Percentiles rank a stretch among this genome's conserved stretches.
phyloP scores from a whole-genome alignment of 2,329 filamentous ascomycete genomes.

The Arthroderma sp. region DNA sequence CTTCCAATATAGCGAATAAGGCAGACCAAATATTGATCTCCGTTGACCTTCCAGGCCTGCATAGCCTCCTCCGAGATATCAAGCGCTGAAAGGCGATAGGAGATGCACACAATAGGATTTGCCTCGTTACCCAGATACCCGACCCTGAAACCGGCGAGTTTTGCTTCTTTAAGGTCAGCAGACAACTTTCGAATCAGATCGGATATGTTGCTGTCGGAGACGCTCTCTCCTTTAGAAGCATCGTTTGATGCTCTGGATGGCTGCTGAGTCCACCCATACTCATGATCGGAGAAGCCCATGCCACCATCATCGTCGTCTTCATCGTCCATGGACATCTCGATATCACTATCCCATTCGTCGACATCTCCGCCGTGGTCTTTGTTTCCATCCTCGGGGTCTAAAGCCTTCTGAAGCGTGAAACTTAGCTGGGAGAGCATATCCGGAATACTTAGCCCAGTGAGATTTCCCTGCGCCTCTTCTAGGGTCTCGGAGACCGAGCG shows the following conservation, averaged over 20 bases:
- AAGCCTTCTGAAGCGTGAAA: slow-evolving; percentile 20
- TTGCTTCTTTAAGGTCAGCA: slow-evolving; percentile 48
- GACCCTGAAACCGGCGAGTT: slow-evolving; percentile 55
- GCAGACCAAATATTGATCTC: slow-evolving; percentile 57
- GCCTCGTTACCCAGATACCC: slow-evolving; percentile 45
- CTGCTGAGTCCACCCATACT: slow-evolving; percentile 20
- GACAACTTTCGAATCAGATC: slow-evolving; percentile 31
- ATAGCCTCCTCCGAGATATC: slow-evolving; percentile 61
- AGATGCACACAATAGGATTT: slow-evolving; percentile 47
- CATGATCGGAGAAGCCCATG: slow-evolving; percentile 18
- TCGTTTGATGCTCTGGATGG: slow-evolving; percentile 3
- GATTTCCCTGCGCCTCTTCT: slow-evolving; percentile 31
- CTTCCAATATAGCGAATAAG: slow-evolving; percentile 51
- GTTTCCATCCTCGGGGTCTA: slow-evolving; percentile 14
- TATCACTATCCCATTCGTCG: slow-evolving; percentile 19
- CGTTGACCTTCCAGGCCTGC: slow-evolving; percentile 60
- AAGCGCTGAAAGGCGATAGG: slow-evolving; percentile 55
- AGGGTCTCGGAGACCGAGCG: slow-evolving; percentile 25
- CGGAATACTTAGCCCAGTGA: slow-evolving; percentile 31
- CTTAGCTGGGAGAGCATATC: slow-evolving; percentile 39
- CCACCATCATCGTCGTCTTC: slow-evolving; percentile 12
- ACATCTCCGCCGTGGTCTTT: slow-evolving; percentile 19
- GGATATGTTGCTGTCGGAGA: background rate
- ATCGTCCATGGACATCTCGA: slow-evolving; percentile 21
- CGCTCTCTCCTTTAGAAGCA: background rate